Evolutionary conservation across 345 rosid genomes (phyloP).

Genomic region (Kernera saxatilis): DNA sequence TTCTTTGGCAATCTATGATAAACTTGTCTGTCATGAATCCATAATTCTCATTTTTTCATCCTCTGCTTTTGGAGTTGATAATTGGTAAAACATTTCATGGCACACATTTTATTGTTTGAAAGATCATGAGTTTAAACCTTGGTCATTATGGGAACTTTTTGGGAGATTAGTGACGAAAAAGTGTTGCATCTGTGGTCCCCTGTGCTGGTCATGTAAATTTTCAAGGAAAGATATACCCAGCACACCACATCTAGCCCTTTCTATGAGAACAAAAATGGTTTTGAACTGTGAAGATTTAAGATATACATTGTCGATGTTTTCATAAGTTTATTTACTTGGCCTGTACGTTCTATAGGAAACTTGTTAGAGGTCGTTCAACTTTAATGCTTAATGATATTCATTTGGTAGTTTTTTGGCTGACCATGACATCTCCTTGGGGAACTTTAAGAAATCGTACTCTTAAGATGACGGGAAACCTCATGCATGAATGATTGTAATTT

Average conservation of each 20-base stretch:
- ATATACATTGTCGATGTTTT: neutral
- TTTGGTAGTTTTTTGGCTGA: constrained; percentile 6
- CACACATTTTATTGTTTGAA: neutral
- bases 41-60: neutral
- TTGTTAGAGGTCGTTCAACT: neutral
- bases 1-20: neutral
- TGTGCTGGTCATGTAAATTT: neutral
- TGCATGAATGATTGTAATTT: neutral
- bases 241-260: neutral
- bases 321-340: neutral
- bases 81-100: neutral
- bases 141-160: neutral
- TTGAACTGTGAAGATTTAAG: neutral
- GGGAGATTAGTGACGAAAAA: neutral
- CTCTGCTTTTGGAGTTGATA: constrained; percentile 7
- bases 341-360: neutral
- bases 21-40: constrained; percentile 2
- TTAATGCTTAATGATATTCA: neutral
- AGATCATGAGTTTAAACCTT: neutral
- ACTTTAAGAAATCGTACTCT: neutral
- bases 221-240: neutral
- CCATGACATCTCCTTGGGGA: neutral
- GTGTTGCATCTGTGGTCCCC: neutral
- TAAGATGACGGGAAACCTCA: constrained; percentile 8
- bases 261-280: neutral